These are phyloP conservation scores for Fusarium nurragi DNA, from an alignment of 2,329 filamentous ascomycete species.

Conservation along the genomic window DNA sequence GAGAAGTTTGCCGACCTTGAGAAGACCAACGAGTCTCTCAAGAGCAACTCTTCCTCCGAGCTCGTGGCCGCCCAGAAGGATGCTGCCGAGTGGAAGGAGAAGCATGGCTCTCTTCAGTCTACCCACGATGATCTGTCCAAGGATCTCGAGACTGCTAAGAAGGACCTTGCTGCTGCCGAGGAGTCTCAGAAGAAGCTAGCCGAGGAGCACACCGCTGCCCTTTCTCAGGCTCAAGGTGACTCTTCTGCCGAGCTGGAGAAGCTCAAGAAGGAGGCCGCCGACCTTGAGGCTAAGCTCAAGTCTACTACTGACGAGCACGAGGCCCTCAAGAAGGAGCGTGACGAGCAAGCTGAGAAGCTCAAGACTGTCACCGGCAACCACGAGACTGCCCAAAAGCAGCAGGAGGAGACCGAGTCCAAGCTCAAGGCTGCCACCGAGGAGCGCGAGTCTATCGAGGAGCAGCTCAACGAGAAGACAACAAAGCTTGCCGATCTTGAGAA, in stretches of 20 bases:
- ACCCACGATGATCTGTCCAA: constrained; percentile 40
- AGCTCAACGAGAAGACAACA: constrained; percentile 45
- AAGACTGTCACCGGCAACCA: constrained; percentile 27
- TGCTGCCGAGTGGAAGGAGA: constrained; percentile 42
- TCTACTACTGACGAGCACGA: constrained; percentile 36
- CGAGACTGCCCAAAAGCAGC: constrained; percentile 32
- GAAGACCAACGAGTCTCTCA: constrained; percentile 39
- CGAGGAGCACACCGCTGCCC: constrained; percentile 33
- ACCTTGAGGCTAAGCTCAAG: constrained; percentile 44
- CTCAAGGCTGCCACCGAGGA: constrained; percentile 44
- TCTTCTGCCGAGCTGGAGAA: constrained; percentile 37
- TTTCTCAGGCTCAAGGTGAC: constrained; percentile 41
- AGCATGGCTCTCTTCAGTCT: constrained; percentile 39
- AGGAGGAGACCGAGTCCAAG: constrained; percentile 38
- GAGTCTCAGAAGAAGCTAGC: constrained; percentile 42
- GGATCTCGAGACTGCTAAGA: constrained; percentile 47
- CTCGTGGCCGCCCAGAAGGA: constrained; percentile 47
- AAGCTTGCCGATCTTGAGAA: constrained; percentile 47
- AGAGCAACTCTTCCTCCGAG: constrained; percentile 48
- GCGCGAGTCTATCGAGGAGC: constrained; percentile 43
- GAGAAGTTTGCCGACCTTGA: constrained; percentile 44
- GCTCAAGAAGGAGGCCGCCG: constrained; percentile 26
- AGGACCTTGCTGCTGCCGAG: constrained; percentile 42
- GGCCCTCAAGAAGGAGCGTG: constrained; percentile 37
- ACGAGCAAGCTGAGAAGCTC: constrained; percentile 36